phyloP scores from a whole-genome alignment of 257 asterid genomes.

The Solanum phureja region DNA sequence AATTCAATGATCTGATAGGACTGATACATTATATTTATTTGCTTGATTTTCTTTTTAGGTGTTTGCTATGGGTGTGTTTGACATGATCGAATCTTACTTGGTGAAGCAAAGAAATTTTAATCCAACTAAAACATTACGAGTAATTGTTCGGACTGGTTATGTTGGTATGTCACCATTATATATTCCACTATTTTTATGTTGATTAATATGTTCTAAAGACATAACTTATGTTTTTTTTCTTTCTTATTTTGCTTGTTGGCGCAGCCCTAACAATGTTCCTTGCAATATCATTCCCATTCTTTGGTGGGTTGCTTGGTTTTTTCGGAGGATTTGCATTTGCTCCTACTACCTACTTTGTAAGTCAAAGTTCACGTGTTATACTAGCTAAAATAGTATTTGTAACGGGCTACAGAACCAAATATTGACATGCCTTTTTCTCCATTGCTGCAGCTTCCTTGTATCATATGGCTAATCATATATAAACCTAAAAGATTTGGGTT shows the following conservation, averaged over 20 bases:
- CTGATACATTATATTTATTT: background rate
- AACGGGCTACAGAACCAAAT: background rate
- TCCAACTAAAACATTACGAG: conserved; percentile 17
- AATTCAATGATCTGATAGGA: background rate
- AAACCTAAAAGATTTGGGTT: conserved; percentile 36
- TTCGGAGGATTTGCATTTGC: conserved; percentile 55
- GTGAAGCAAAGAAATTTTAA: conserved; percentile 15
- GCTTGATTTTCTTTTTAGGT: conserved; percentile 13
- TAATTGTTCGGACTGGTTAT: conserved; percentile 19
- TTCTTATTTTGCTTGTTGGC: background rate
- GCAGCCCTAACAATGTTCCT: conserved; percentile 29
- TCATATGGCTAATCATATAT: conserved; percentile 41
- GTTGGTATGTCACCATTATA: conserved; percentile 20
- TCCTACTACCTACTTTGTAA: conserved; percentile 38
- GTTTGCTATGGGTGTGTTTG: conserved; percentile 49
- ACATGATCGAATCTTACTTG: conserved; percentile 30
- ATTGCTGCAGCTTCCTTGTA: conserved; percentile 41
- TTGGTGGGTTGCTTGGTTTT: conserved; percentile 35
- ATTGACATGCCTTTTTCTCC: background rate
- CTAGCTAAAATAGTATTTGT: background rate
- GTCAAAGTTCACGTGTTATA: background rate
- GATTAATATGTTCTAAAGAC: background rate
- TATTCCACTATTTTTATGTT: background rate
- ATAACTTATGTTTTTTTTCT: background rate
- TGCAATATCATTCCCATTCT: conserved; percentile 42